phyloP scores from a whole-genome alignment of 768 basidiomycete species.

The Lactarius psammicola region DNA sequence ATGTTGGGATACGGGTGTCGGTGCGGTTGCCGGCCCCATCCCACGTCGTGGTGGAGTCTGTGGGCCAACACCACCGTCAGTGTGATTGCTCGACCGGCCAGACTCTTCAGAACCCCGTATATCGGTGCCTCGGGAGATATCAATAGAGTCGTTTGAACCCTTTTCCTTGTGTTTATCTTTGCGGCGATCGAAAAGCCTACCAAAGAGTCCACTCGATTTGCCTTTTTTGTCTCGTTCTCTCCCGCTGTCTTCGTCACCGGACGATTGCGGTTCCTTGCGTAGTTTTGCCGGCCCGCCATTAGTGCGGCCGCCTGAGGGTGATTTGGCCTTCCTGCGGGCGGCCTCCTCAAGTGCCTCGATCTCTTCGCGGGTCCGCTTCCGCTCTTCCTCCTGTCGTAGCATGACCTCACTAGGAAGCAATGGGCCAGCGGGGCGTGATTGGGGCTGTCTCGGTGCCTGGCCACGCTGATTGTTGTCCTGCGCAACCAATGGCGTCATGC shows the following conservation, averaged over 20 bases:
- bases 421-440: constrained; percentile 31
- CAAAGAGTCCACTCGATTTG: constrained; percentile 65
- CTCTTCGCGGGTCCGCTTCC: constrained; percentile 54
- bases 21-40: constrained; percentile 35
- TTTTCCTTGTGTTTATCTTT: constrained; percentile 74
- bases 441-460: constrained; percentile 17
- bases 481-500: constrained; percentile 74
- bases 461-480: constrained; percentile 46
- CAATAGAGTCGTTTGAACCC: constrained; percentile 41
- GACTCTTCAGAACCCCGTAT: constrained; percentile 62
- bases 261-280: constrained; percentile 44
- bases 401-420: constrained; percentile 42
- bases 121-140: constrained; percentile 38
- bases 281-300: constrained; percentile 36
- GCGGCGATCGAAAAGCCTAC: constrained; percentile 70
- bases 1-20: constrained; percentile 54
- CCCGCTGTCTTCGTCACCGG: constrained; percentile 42
- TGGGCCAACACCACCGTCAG: constrained; percentile 10
- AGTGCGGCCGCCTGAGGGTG: constrained; percentile 7
- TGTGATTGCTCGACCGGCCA: constrained; percentile 47
- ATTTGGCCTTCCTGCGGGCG: constrained; percentile 48
- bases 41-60: constrained; percentile 35
- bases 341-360: constrained; percentile 45
- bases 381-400: constrained; percentile 52
- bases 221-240: constrained; percentile 64